Percentiles rank a stretch among this genome's conserved stretches.
Evolutionary conservation across 805 yeast species (phyloP).

Genomic region (Sungouiozyma ichnusensis): DNA sequence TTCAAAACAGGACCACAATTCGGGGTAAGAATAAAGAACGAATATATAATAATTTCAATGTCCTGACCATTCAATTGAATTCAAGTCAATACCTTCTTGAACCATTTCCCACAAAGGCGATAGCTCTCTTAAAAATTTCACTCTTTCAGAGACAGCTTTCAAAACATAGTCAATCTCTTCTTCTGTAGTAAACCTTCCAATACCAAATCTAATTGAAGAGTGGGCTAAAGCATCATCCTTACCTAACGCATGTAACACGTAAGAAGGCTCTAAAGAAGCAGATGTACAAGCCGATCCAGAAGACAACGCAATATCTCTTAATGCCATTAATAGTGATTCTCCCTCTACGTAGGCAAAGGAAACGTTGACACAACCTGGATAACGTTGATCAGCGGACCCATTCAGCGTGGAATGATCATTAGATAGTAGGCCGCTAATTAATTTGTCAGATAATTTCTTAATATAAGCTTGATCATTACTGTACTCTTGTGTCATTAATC

Average conservation of each 20-base stretch:
- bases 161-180: constrained; percentile 92
- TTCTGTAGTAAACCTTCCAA: constrained; percentile 95
- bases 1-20: too few species aligned
- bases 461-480: constrained; percentile 67
- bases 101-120: constrained; percentile 99
- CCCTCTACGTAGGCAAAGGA: constrained; percentile 98
- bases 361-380: constrained; percentile 91
- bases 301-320: constrained; percentile 90
- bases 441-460: constrained; percentile 55
- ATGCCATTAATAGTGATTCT: constrained; percentile 93
- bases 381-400: constrained; percentile 67
- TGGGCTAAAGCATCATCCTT: constrained; percentile 98
- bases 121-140: constrained; percentile 80
- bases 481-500: constrained; percentile 66
- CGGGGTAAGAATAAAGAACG: too few species aligned
- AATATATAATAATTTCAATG: too few species aligned
- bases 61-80: constrained; percentile 95
- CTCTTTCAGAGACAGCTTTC: constrained; percentile 79
- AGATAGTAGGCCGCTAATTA: constrained; percentile 59
- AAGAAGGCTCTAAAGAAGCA: constrained; percentile 95
- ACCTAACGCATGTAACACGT: constrained; percentile 91
- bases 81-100: constrained; percentile 92
- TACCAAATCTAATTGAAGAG: constrained; percentile 94
- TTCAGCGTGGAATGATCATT: constrained; percentile 85
- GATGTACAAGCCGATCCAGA: constrained; percentile 99